Evolutionary conservation across 768 basidiomycete genomes (phyloP).

Genomic region (Russula ochroleuca): DNA sequence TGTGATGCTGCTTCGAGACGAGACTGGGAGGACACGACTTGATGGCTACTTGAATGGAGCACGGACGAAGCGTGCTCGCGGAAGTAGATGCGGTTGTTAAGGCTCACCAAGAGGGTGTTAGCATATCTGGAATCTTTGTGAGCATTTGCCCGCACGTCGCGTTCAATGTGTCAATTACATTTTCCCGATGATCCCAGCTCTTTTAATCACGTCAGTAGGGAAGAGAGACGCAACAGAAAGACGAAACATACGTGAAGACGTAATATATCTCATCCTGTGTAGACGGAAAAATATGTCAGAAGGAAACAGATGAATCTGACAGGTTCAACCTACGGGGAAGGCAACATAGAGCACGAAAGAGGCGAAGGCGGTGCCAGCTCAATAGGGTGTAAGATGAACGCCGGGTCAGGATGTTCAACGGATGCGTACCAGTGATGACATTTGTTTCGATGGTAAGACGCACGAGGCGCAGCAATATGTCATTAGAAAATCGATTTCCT

Average conservation of each 20-base stretch:
- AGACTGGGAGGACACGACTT: neutral
- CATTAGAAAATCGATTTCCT: slow-evolving; percentile 6
- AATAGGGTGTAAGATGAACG: slow-evolving; percentile 1
- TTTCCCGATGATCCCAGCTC: slow-evolving; percentile 28
- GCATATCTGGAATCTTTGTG: slow-evolving; percentile 20
- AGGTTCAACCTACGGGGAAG: slow-evolving; percentile 12
- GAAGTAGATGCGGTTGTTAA: slow-evolving; percentile 29
- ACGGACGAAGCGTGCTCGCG: slow-evolving; percentile 7
- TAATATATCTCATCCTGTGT: slow-evolving; percentile 21
- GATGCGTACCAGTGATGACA: slow-evolving; percentile 22
- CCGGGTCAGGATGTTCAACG: neutral
- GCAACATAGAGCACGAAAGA: slow-evolving; percentile 14
- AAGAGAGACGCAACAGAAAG: neutral
- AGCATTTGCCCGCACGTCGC: neutral
- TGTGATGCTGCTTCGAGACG: neutral
- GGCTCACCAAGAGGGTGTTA: slow-evolving; percentile 31
- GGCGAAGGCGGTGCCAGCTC: slow-evolving; percentile 6
- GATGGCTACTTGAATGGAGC: neutral
- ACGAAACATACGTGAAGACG: slow-evolving; percentile 11
- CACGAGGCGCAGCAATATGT: slow-evolving; percentile 28
- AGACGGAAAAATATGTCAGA: neutral
- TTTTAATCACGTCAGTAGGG: slow-evolving; percentile 8
- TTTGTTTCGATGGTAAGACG: slow-evolving; percentile 32
- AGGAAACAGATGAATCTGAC: neutral
- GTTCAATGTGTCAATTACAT: slow-evolving; percentile 8